These are phyloP conservation scores for Ogataea neopini DNA, from an alignment of 805 yeast genomes.

Conservation along the genomic window DNA sequence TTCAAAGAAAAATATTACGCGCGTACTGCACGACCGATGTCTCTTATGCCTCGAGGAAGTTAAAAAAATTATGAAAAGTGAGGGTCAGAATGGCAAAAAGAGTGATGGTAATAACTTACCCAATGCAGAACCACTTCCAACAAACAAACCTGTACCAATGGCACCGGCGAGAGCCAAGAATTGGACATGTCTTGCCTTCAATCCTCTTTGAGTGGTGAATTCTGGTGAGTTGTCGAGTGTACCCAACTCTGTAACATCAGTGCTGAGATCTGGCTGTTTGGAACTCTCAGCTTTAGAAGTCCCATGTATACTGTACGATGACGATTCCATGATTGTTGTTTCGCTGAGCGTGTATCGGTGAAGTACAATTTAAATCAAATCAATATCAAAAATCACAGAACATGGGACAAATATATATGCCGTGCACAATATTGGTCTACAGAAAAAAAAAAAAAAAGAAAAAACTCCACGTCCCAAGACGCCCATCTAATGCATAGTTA, in stretches of 20 bases:
- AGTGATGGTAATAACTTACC: conserved; percentile 6
- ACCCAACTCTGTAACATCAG: conserved; percentile 10
- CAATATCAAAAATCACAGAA: not conserved
- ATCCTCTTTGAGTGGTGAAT: conserved; percentile 39
- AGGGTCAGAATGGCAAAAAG: no score
- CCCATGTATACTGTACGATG: not conserved
- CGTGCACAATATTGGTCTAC: not conserved
- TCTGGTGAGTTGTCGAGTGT: conserved; percentile 2
- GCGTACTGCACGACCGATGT: not conserved
- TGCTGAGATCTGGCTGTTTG: conserved; percentile 1
- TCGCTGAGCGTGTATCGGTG: no score
- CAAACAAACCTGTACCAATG: conserved; percentile 63
- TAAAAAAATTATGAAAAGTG: not conserved
- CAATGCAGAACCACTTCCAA: conserved; percentile 48
- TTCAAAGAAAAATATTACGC: not conserved
- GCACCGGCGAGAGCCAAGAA: conserved; percentile 73
- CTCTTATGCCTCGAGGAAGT: not conserved
- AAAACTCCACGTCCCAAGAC: not conserved
- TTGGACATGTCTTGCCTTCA: conserved; percentile 53
- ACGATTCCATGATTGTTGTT: conserved; percentile 1
- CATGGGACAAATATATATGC: not conserved
- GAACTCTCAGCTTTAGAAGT: not conserved
- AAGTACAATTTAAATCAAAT: no score
- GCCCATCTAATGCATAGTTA: not conserved
- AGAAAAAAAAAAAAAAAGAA: conserved; percentile 1